Base-by-base conservation (phyloP, 1,284 basidiomycete species). In the Trametes hirsuta region DNA sequence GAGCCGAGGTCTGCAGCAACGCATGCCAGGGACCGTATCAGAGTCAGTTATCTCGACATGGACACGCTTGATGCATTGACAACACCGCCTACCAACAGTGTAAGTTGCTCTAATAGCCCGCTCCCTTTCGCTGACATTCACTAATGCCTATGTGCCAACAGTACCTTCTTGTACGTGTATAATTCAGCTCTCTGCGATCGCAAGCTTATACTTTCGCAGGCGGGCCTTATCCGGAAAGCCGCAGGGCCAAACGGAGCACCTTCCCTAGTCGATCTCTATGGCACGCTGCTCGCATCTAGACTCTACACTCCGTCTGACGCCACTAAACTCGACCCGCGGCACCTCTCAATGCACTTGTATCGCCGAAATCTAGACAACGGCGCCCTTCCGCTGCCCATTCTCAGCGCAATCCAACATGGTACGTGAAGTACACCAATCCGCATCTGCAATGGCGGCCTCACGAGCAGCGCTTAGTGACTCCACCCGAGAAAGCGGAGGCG, bases 231-330 rank as follows among this genome's bases (percentile, higher is more conserved):
- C 15, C 69, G 74, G 18, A 80, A 80, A 57, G 71, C 74, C 1
- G 70, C 73, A 8, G 71, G 72, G 2, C 69, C 72, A 5, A 64
- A 59, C 1, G 75, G 76, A 12, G 68, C 67, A 12, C 64, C 72
- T 2, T 77, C 74, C 18, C 69, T 77, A 0, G 75, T 75, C 30
- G 77, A 78, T 57, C 68, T 75, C 3, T 77, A 78, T 58, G 78
- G 78, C n/a, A 77, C 77, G 0, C 68, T 79, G 5, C 66, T 80
- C 34, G 69, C 75, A 0, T 74, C 77, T 6, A 69, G 78, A 9
- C 66, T 79, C 6, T 75, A 75, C 55, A 69, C 76, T 15, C 75
- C 78, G 3, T 63, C 68, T 0, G 67, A 77, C 35, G 4, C 69
- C 22, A 50, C 53, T 4, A 61, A 57, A 10, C 64, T 79, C 15